phyloP scores from a whole-genome alignment of 352 stramenopile genomes.

The Thalassiosira oceanica region DNA sequence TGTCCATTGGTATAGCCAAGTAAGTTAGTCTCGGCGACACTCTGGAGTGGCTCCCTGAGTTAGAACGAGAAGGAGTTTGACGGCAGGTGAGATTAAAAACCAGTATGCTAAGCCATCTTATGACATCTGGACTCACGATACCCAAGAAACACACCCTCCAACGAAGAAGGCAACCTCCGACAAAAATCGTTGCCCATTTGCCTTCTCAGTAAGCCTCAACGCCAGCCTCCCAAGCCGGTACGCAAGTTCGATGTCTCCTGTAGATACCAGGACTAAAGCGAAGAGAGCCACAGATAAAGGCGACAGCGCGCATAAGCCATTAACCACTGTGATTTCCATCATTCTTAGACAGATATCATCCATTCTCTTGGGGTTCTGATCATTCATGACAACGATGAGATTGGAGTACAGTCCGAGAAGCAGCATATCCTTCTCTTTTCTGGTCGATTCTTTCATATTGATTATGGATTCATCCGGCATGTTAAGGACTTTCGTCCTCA shows the following conservation, averaged over 20 bases:
- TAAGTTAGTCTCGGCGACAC: constrained; percentile 20
- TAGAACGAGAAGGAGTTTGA: constrained; percentile 2
- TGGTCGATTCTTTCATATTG: neutral
- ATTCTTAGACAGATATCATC: constrained; percentile 3
- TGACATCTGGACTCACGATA: constrained; percentile 1
- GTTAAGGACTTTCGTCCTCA: constrained; percentile 1
- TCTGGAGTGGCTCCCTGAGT: constrained; percentile 21
- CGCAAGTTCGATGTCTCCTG: neutral
- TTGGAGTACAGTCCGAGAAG: constrained; percentile 5
- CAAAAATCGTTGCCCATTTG: neutral
- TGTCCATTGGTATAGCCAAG: constrained; percentile 16
- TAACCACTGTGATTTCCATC: constrained; percentile 6
- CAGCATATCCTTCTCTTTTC: neutral
- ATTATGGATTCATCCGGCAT: constrained; percentile 2
- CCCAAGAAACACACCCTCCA: constrained; percentile 7
- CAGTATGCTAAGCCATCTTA: neutral
- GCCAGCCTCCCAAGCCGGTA: constrained; percentile 8
- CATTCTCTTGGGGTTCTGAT: constrained; percentile 3
- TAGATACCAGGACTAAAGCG: neutral
- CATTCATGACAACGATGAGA: neutral
- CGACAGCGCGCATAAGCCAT: constrained; percentile 2
- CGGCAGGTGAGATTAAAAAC: neutral
- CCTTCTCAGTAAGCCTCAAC: constrained; percentile 3
- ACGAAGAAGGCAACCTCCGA: neutral
- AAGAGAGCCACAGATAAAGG: constrained; percentile 12